Percentiles rank a stretch among this genome's conserved stretches.
Evolutionary conservation across 2,329 filamentous ascomycete genomes (phyloP).

Genomic region (Aspergillus texensis): DNA sequence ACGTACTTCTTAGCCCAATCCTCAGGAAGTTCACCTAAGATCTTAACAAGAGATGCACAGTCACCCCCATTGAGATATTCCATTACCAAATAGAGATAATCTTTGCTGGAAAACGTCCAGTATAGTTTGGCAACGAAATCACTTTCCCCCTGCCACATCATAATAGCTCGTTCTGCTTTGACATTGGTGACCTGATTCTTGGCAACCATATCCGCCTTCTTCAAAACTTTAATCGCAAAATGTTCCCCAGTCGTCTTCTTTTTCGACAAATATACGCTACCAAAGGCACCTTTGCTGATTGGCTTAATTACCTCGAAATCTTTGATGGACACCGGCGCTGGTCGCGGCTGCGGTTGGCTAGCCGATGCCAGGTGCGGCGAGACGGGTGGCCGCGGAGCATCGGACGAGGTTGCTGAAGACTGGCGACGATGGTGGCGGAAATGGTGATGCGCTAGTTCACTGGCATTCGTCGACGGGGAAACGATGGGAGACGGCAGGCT

Average conservation of each 20-base stretch:
- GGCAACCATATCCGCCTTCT: slow-evolving; percentile 99
- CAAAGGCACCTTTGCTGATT: slow-evolving; percentile 98
- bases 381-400: slow-evolving; percentile 66
- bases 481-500: slow-evolving; percentile 78
- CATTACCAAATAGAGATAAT: slow-evolving; percentile 98
- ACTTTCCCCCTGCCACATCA: slow-evolving; percentile 99
- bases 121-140: slow-evolving; percentile 99
- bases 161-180: slow-evolving; percentile 96
- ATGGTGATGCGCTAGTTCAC: slow-evolving; percentile 62
- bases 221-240: slow-evolving; percentile 96
- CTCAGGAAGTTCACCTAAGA: slow-evolving; percentile 86
- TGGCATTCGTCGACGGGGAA: slow-evolving; percentile 81
- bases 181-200: slow-evolving; percentile 99
- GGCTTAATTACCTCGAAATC: slow-evolving; percentile 99
- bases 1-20: slow-evolving; percentile 99
- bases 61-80: slow-evolving; percentile 98
- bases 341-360: slow-evolving; percentile 80
- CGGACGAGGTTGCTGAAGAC: slow-evolving; percentile 85
- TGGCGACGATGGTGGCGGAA: slow-evolving; percentile 79
- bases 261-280: slow-evolving; percentile 95
- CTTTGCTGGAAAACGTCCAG: slow-evolving; percentile 99
- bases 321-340: slow-evolving; percentile 93
- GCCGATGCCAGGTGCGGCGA: slow-evolving; percentile 81
- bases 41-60: slow-evolving; percentile 93
- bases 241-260: slow-evolving; percentile 99